Conservation (phyloP, 192 early-diverging fungal species). For the Mortierella claussenii region DNA sequence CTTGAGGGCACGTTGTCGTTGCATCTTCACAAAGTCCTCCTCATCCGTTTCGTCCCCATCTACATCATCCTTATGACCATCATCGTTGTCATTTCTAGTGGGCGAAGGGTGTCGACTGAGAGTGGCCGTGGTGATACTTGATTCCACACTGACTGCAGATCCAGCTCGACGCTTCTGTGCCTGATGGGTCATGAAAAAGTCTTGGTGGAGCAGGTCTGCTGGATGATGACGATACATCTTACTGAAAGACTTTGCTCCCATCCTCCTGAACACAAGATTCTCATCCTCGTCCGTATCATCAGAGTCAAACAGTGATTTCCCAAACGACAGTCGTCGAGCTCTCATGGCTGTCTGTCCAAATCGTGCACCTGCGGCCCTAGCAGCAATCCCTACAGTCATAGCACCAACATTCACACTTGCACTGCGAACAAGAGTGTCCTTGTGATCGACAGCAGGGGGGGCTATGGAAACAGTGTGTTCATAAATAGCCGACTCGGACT, state of each 20-base stretch:
- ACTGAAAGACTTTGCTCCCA: neutral
- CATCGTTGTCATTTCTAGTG: neutral
- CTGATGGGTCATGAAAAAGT: slow-evolving; percentile 26
- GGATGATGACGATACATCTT: neutral
- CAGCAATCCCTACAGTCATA: no score
- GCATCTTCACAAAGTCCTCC: slow-evolving; percentile 23
- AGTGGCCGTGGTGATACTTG: neutral
- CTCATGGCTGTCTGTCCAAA: slow-evolving; percentile 34
- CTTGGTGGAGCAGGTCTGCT: neutral
- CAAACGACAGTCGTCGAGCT: slow-evolving; percentile 43
- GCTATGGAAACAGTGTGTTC: no score
- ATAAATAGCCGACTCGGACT: slow-evolving; percentile 21
- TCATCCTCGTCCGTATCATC: slow-evolving; percentile 40
- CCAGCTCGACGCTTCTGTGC: slow-evolving; percentile 37
- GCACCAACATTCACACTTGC: neutral
- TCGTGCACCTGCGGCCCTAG: neutral
- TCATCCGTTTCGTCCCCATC: slow-evolving; percentile 50
- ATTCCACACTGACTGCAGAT: neutral
- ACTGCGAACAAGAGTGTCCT: neutral
- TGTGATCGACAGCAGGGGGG: no score
- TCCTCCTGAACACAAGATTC: neutral
- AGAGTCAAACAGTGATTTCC: slow-evolving; percentile 38
- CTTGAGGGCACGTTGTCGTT: slow-evolving; percentile 14
- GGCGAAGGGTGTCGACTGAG: neutral
- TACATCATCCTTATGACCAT: neutral